Evolutionary conservation across 1,284 basidiomycete species (phyloP).

Genomic region (Puccinia coronata): DNA sequence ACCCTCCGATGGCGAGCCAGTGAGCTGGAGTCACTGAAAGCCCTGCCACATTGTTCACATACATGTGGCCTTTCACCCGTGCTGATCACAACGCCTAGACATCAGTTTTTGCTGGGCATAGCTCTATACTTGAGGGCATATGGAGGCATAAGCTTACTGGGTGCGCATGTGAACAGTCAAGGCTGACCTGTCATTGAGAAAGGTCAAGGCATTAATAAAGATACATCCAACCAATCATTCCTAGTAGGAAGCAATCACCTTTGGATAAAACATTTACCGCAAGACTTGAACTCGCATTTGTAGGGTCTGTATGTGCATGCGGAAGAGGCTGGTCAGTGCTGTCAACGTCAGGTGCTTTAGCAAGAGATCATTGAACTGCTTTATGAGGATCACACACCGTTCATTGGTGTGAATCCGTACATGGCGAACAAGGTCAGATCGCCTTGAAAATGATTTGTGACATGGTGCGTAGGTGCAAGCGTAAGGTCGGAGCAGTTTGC

Average conservation of each 20-base stretch:
- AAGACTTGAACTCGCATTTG: slow-evolving; percentile 52
- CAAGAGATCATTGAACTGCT: background rate
- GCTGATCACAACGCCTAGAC: slow-evolving; percentile 57
- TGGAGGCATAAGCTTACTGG: slow-evolving; percentile 59
- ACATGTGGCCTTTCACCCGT: slow-evolving; percentile 65
- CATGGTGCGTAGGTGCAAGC: slow-evolving; percentile 60
- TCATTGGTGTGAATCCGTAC: slow-evolving; percentile 61
- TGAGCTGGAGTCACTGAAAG: slow-evolving; percentile 65
- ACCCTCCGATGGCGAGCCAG: slow-evolving; percentile 65
- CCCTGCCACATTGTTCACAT: slow-evolving; percentile 63
- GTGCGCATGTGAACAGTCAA: slow-evolving; percentile 58
- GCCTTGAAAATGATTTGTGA: slow-evolving; percentile 62
- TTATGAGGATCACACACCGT: slow-evolving; percentile 51
- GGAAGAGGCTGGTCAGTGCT: slow-evolving; percentile 22
- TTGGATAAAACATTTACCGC: slow-evolving; percentile 57
- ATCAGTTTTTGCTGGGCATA: background rate
- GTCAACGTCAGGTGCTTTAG: background rate
- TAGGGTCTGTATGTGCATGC: slow-evolving; percentile 52
- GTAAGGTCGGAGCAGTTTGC: slow-evolving; percentile 55
- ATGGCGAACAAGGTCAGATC: slow-evolving; percentile 62
- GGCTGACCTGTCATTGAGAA: slow-evolving; percentile 43
- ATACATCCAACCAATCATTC: background rate
- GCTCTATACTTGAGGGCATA: background rate
- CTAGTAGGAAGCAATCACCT: slow-evolving; percentile 57
- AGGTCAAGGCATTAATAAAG: slow-evolving; percentile 57